These are phyloP conservation scores for Chlamydomonas sp. DNA, from an alignment of 139 green algal genomes.

Conservation along the genomic window DNA sequence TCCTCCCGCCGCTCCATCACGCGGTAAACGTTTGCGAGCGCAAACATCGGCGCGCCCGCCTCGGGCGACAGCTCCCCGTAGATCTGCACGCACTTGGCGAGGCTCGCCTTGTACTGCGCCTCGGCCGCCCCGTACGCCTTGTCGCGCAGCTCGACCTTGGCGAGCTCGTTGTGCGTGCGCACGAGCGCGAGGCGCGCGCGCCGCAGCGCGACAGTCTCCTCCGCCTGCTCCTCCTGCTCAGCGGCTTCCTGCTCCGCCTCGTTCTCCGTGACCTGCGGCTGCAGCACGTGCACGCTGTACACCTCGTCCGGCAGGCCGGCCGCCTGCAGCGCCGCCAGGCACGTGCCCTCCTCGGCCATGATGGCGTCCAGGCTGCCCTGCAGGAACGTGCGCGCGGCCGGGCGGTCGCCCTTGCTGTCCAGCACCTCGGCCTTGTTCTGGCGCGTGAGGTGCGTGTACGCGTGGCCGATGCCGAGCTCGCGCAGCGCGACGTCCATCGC, in stretches of 20 bases:
- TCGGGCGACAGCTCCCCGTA: conserved; percentile 8
- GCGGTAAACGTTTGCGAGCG: conserved; percentile 6
- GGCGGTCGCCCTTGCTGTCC: not conserved
- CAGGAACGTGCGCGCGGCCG: conserved; percentile 1
- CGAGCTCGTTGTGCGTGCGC: conserved; percentile 6
- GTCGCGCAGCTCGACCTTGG: conserved; percentile 7
- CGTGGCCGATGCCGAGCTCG: not conserved
- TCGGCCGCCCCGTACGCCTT: not conserved
- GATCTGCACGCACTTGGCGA: not conserved
- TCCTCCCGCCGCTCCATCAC: not conserved
- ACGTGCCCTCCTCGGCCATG: not conserved
- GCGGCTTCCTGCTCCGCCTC: not conserved
- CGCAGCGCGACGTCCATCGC: not conserved
- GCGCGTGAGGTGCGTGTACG: conserved; percentile 4
- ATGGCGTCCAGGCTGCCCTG: not conserved
- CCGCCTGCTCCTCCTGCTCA: not conserved
- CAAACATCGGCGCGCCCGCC: conserved; percentile 2
- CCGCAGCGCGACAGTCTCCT: not conserved
- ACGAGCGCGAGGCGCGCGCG: not conserved
- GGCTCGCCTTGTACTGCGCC: not conserved
- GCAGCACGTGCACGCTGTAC: not conserved
- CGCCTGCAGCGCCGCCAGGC: not conserved
- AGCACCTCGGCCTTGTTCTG: conserved; percentile 7
- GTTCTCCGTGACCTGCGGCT: not conserved
- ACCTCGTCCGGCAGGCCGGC: not conserved